These are phyloP conservation scores for Russula virescens DNA, from an alignment of 768 basidiomycete species.

Conservation along the genomic window DNA sequence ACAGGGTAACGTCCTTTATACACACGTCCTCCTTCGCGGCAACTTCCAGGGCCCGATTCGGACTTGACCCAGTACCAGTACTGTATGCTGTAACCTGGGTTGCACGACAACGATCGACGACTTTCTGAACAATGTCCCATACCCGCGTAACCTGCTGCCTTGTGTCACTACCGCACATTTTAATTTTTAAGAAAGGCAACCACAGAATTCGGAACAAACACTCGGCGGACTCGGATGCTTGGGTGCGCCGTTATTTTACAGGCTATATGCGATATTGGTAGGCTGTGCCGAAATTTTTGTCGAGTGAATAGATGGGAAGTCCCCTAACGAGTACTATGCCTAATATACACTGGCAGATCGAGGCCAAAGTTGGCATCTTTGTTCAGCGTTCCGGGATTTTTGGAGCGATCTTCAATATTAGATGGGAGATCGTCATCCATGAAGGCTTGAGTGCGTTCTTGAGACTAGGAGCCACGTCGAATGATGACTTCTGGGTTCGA, in stretches of 20 bases:
- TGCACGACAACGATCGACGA: not conserved
- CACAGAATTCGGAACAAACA: not conserved
- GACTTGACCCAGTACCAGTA: not conserved
- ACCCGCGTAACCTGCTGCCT: no score
- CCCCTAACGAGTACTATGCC: no score
- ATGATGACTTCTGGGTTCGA: no score
- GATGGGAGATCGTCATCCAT: no score
- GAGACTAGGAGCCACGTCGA: no score
- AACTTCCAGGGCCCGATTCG: not conserved
- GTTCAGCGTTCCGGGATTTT: no score
- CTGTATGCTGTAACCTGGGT: no score
- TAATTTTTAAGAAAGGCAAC: no score
- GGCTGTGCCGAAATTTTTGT: not conserved
- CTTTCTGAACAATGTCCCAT: not conserved
- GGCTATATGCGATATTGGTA: not conserved
- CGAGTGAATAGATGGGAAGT: not conserved
- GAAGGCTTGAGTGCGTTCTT: no score
- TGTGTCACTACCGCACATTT: no score
- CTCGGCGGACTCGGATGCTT: not conserved
- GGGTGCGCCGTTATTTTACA: not conserved
- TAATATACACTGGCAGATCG: not conserved
- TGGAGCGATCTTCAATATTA: not conserved
- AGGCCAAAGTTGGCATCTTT: no score
- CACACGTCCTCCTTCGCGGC: not conserved
- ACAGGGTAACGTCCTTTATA: not conserved